Percentiles rank a stretch among this genome's conserved stretches.
Conservation (phyloP, 805 yeast species). For the Ogataea saltuana region DNA sequence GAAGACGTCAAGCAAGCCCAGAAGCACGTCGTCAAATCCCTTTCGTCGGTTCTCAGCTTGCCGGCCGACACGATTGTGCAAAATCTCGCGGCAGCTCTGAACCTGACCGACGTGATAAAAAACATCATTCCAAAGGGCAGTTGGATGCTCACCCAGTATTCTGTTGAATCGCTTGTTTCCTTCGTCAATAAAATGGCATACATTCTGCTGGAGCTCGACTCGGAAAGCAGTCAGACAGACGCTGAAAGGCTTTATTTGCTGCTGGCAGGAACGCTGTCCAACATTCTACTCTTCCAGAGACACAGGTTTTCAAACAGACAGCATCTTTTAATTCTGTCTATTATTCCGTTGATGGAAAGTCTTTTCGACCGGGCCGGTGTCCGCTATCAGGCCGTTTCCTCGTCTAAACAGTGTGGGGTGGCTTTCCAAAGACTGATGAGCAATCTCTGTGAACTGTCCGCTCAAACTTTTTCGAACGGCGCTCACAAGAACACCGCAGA, state of each 20-base stretch:
- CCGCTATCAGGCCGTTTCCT: slow-evolving; percentile 13
- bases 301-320: slow-evolving; percentile 69
- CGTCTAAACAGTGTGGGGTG: slow-evolving; percentile 41
- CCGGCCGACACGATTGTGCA: not conserved
- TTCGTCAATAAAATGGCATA: slow-evolving; percentile 17
- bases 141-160: slow-evolving; percentile 66
- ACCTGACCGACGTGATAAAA: slow-evolving; percentile 39
- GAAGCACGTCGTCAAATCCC: slow-evolving; percentile 32
- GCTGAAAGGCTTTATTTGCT: slow-evolving; percentile 35
- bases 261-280: slow-evolving; percentile 50
- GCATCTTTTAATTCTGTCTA: slow-evolving; percentile 56
- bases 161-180: slow-evolving; percentile 50
- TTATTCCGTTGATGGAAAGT: slow-evolving; percentile 52
- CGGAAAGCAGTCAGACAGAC: slow-evolving; percentile 16
- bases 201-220: slow-evolving; percentile 4
- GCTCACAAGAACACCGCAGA: slow-evolving; percentile 17
- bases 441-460: slow-evolving; percentile 74
- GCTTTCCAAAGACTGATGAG: slow-evolving; percentile 58
- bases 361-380: slow-evolving; percentile 34
- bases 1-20: slow-evolving; percentile 8
- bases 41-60: slow-evolving; percentile 30
- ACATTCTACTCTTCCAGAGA: slow-evolving; percentile 66
- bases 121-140: slow-evolving; percentile 46
- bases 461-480: slow-evolving; percentile 28
- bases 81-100: slow-evolving; percentile 6